These are phyloP conservation scores for Leishmania braziliensis DNA, from an alignment of 208 protist genomes.

Conservation along the genomic window DNA sequence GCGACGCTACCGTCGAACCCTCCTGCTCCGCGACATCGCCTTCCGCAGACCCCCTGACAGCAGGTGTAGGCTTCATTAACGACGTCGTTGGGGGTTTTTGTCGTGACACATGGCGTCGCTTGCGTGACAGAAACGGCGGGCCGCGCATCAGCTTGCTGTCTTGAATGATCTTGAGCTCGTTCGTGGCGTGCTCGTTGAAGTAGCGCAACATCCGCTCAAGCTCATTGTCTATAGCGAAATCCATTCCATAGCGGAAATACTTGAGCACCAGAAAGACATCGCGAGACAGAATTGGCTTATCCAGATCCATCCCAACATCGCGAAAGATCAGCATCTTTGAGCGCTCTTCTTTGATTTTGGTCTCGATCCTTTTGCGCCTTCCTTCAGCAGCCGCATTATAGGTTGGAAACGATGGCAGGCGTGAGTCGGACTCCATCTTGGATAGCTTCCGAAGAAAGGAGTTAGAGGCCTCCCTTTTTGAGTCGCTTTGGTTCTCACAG, in stretches of 20 bases:
- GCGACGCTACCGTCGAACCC: not conserved
- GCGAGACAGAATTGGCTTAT: conserved; percentile 87
- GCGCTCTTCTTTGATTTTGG: conserved; percentile 73
- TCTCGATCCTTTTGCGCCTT: conserved; percentile 44
- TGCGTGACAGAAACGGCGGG: conserved; percentile 61
- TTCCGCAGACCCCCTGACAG: not conserved
- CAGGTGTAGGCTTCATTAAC: not conserved
- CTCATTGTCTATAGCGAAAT: conserved; percentile 90
- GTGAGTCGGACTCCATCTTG: conserved; percentile 60
- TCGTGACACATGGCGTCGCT: conserved; percentile 13
- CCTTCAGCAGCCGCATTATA: conserved; percentile 50
- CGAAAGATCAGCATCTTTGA: conserved; percentile 81
- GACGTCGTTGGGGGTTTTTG: not conserved
- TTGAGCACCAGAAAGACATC: conserved; percentile 88
- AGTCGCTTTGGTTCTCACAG: not conserved
- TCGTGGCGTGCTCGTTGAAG: conserved; percentile 90
- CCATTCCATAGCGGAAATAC: conserved; percentile 86
- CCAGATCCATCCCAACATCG: conserved; percentile 89
- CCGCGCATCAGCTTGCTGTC: conserved; percentile 90
- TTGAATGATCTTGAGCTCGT: conserved; percentile 89
- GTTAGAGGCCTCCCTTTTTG: conserved; percentile 22
- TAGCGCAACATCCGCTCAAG: conserved; percentile 89
- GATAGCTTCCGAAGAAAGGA: conserved; percentile 62
- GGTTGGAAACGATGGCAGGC: conserved; percentile 47
- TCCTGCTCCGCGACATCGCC: not conserved